Evolutionary conservation across 345 rosid genomes (phyloP).

Genomic region (Gynandropsis gynandra): DNA sequence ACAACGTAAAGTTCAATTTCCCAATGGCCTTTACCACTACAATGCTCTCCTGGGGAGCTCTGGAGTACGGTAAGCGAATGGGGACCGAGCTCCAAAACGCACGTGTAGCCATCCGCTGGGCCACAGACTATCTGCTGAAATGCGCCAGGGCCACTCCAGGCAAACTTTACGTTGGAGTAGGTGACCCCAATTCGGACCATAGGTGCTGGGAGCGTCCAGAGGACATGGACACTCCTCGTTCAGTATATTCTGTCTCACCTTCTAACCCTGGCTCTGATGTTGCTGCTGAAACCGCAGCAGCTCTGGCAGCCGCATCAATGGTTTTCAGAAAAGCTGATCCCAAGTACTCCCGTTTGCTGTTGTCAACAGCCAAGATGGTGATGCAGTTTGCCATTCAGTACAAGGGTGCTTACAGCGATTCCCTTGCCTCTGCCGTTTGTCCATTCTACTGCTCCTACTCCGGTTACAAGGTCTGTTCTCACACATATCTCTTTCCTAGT

Average conservation of each 20-base stretch:
- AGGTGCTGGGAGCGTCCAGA: constrained; percentile 95
- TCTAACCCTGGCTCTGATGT: constrained; percentile 89
- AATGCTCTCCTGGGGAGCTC: constrained; percentile 81
- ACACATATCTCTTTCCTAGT: neutral
- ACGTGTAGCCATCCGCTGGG: constrained; percentile 77
- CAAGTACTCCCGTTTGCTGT: constrained; percentile 45
- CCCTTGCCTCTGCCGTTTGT: constrained; percentile 65
- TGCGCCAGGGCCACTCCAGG: constrained; percentile 74
- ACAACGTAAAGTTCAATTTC: constrained; percentile 87
- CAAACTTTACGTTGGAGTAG: constrained; percentile 85
- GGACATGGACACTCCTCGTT: constrained; percentile 84
- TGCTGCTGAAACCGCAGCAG: constrained; percentile 80
- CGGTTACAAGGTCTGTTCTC: constrained; percentile 55
- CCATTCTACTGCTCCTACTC: constrained; percentile 88
- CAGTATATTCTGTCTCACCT: constrained; percentile 59
- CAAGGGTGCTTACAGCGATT: constrained; percentile 68
- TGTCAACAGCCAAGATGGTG: constrained; percentile 54
- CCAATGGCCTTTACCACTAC: constrained; percentile 98
- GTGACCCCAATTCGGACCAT: constrained; percentile 84
- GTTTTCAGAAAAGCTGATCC: constrained; percentile 61
- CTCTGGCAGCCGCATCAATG: constrained; percentile 71
- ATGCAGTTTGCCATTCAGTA: constrained; percentile 70
- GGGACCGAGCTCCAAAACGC: constrained; percentile 55
- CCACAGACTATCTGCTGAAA: constrained; percentile 73
- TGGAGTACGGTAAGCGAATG: constrained; percentile 72